Evolutionary conservation across 306 rosid species (phyloP).

Genomic region (Cucurbita ficifolia): DNA sequence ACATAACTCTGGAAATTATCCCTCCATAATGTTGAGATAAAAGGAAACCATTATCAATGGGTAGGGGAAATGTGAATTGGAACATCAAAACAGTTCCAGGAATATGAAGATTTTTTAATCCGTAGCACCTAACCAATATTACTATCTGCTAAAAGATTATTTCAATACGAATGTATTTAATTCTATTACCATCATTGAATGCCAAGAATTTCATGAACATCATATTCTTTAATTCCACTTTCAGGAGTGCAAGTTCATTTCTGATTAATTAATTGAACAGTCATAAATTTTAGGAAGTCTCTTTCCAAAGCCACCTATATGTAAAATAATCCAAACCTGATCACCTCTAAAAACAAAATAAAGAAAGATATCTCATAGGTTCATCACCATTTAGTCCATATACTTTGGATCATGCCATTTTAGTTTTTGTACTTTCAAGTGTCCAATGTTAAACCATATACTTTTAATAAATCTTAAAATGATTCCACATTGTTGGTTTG

Average conservation of each 20-base stretch:
- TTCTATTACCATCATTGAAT: background rate
- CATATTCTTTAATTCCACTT: background rate
- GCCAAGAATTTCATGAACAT: background rate
- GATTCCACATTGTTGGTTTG: no score
- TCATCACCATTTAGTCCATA: no score
- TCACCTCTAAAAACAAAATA: background rate
- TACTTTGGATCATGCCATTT: no score
- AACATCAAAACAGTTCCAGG: background rate
- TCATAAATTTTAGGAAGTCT: background rate
- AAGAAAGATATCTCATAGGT: background rate
- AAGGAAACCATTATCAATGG: background rate
- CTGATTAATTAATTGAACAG: background rate
- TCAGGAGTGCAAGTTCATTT: background rate
- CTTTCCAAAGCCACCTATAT: background rate
- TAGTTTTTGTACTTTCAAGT: no score
- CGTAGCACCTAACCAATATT: background rate
- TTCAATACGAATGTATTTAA: background rate
- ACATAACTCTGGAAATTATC: background rate
- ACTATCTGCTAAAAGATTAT: background rate
- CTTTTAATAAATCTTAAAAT: no score
- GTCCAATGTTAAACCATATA: no score
- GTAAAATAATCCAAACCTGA: background rate
- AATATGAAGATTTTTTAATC: background rate
- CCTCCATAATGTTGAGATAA: background rate
- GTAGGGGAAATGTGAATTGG: background rate